Conservation (phyloP, 495 filamentous ascomycete species). For the Penicillium chermesinum region DNA sequence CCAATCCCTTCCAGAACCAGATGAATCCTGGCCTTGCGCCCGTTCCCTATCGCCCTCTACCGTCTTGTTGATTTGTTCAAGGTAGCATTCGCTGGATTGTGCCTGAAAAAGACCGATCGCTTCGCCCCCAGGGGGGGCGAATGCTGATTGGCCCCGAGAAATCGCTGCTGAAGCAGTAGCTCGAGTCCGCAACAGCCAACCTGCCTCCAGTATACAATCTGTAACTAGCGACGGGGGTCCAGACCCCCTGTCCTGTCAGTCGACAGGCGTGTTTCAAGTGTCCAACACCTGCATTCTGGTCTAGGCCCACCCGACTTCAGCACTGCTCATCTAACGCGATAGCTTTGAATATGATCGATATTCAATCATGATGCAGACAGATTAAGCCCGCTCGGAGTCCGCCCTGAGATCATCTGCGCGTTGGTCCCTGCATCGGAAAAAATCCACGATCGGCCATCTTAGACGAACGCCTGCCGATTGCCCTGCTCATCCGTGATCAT, state of each 20-base stretch:
- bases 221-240: conserved; percentile 1
- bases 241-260: not conserved
- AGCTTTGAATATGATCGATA: not conserved
- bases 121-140: too few relatives aligned
- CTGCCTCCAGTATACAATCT: too few relatives aligned
- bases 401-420: conserved; percentile 9
- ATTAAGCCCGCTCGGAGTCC: conserved; percentile 12
- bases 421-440: conserved; percentile 12
- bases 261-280: not conserved
- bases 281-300: not conserved
- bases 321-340: not conserved
- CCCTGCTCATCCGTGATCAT: not conserved
- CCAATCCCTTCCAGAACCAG: conserved; percentile 13
- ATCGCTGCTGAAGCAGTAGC: conserved; percentile 9
- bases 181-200: too few relatives aligned
- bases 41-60: not conserved
- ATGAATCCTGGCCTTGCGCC: conserved; percentile 5
- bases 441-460: not conserved
- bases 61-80: not conserved
- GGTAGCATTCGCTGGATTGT: not conserved
- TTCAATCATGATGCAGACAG: not conserved
- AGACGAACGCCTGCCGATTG: not conserved
- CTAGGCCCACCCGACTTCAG: not conserved
- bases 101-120: too few relatives aligned
- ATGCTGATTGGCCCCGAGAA: conserved; percentile 9